These are phyloP conservation scores for Trichoderma sp. DNA, from an alignment of 2,329 filamentous ascomycete genomes.

Conservation along the genomic window DNA sequence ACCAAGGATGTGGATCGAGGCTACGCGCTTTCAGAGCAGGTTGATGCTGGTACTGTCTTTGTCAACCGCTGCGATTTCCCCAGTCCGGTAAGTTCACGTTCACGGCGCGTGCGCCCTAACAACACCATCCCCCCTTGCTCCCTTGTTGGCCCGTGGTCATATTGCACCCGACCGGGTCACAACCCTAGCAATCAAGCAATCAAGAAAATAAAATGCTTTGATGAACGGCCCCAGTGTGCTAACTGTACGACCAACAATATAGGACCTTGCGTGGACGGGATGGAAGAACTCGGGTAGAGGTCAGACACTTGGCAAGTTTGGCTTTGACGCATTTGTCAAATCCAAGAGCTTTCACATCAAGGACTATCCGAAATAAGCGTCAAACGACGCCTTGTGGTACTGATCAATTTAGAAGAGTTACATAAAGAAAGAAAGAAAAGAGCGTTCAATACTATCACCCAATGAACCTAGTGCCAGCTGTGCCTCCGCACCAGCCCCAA, in stretches of 20 bases:
- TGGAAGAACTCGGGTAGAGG: conserved; percentile 98
- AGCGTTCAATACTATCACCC: neutral
- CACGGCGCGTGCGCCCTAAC: neutral
- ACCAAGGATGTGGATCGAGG: conserved; percentile 79
- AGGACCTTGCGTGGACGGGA: conserved; percentile 94
- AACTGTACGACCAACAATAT: conserved; percentile 12
- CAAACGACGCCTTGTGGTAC: neutral
- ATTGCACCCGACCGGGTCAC: neutral
- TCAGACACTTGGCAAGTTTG: conserved; percentile 82
- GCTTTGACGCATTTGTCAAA: conserved; percentile 94
- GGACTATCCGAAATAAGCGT: conserved; percentile 62
- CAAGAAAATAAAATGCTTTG: neutral
- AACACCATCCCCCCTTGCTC: neutral
- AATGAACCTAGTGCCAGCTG: conserved; percentile 11
- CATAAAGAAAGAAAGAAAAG: neutral
- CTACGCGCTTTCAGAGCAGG: conserved; percentile 71
- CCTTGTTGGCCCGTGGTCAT: neutral
- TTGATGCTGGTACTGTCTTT: conserved; percentile 94
- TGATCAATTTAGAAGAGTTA: neutral
- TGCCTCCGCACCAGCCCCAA: conserved; percentile 8
- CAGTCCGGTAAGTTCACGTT: conserved; percentile 68
- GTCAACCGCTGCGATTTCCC: conserved; percentile 94
- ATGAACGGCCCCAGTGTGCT: conserved; percentile 20
- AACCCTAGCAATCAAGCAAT: neutral
- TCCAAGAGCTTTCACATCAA: conserved; percentile 95